These are phyloP conservation scores for Colletotrichum graminicola DNA, from an alignment of 2,329 filamentous ascomycete genomes.

Conservation along the genomic window DNA sequence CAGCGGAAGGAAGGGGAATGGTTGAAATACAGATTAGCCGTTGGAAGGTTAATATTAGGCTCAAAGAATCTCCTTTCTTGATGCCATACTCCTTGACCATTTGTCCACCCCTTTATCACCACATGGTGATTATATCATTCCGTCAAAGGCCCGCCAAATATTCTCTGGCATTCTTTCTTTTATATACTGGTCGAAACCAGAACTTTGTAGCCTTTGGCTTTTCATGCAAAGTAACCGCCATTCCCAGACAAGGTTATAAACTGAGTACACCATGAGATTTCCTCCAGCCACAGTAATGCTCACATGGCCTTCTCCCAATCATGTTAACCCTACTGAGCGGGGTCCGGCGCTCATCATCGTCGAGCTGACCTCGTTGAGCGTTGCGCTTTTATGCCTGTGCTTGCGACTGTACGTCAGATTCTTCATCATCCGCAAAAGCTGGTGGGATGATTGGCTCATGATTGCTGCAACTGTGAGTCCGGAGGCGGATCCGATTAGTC, in stretches of 20 bases:
- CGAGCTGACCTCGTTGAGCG: slow-evolving; percentile 50
- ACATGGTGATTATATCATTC: not conserved
- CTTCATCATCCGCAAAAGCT: slow-evolving; percentile 50
- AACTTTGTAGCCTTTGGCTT: not conserved
- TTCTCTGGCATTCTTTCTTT: not conserved
- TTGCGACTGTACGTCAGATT: slow-evolving; percentile 55
- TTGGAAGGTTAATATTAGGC: not conserved
- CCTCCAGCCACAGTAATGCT: slow-evolving; percentile 53
- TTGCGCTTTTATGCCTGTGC: slow-evolving; percentile 51
- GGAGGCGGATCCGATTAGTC: not conserved
- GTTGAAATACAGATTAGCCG: not conserved
- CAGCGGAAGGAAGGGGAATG: not conserved
- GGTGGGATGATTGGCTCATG: slow-evolving; percentile 59
- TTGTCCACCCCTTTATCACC: not conserved
- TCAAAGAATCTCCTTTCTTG: no score
- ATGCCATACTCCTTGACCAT: not conserved
- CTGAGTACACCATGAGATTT: slow-evolving; percentile 48
- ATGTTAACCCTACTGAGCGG: slow-evolving; percentile 52
- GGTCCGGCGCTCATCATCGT: slow-evolving; percentile 54
- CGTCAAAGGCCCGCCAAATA: not conserved
- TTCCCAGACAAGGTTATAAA: not conserved
- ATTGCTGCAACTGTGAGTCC: slow-evolving; percentile 51
- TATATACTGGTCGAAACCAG: not conserved
- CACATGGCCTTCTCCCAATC: slow-evolving; percentile 55
- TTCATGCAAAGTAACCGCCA: not conserved